Conservation (phyloP, 108 stramenopile species). For the Heterococcus sp. region DNA sequence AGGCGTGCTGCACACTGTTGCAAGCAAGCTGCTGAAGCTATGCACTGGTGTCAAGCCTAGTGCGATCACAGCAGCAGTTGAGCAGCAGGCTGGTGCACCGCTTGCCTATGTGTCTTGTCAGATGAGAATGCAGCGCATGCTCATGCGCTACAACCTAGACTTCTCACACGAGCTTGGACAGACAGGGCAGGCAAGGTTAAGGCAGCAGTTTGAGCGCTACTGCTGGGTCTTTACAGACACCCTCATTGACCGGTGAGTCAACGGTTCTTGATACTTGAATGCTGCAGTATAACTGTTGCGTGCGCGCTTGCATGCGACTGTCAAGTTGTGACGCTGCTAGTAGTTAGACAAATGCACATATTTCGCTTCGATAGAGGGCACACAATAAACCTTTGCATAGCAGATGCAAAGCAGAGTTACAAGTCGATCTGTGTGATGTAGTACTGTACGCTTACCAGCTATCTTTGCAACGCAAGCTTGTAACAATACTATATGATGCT, state of each 20-base stretch:
- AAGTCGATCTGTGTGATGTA: too few relatives aligned
- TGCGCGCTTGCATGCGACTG: too few relatives aligned
- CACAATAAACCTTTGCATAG: too few relatives aligned
- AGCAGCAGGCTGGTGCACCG: not conserved
- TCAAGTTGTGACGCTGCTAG: too few relatives aligned
- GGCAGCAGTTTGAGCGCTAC: not conserved
- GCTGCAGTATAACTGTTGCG: too few relatives aligned
- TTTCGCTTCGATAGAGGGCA: too few relatives aligned
- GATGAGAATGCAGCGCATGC: not conserved
- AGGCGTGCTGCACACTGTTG: not conserved
- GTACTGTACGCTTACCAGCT: too few relatives aligned
- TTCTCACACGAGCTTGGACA: not conserved
- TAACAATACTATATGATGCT: too few relatives aligned
- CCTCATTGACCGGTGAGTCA: not conserved
- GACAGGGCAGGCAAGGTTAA: not conserved
- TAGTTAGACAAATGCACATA: too few relatives aligned
- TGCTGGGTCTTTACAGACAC: not conserved
- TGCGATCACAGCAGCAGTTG: not conserved
- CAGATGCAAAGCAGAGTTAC: too few relatives aligned
- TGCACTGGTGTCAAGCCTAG: not conserved
- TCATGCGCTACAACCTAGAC: not conserved
- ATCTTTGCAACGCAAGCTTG: too few relatives aligned
- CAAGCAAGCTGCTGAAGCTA: not conserved
- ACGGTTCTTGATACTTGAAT: too few relatives aligned
- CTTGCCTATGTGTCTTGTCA: not conserved